phyloP scores from a whole-genome alignment of 2,329 filamentous ascomycete genomes.

The Aspergillus texensis region DNA sequence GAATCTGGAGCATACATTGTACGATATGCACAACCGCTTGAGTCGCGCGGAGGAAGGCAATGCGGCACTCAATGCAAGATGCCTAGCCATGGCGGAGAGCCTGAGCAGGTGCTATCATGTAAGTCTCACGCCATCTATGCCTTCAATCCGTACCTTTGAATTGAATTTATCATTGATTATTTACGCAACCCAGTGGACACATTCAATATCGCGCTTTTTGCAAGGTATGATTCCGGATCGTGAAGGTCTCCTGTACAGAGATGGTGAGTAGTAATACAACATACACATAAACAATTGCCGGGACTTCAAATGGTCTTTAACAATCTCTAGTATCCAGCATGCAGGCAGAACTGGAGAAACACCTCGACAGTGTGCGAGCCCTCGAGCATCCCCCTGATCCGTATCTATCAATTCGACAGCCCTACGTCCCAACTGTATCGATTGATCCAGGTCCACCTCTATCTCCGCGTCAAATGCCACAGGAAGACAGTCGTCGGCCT shows the following conservation, averaged over 20 bases:
- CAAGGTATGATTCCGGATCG: slow-evolving; percentile 72
- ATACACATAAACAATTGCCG: neutral
- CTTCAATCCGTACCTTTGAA: neutral
- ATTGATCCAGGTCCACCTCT: slow-evolving; percentile 73
- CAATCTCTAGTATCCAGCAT: slow-evolving; percentile 53
- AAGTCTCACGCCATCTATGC: slow-evolving; percentile 26
- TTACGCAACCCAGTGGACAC: slow-evolving; percentile 66
- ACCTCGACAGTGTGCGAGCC: slow-evolving; percentile 60
- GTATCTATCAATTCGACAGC: slow-evolving; percentile 64
- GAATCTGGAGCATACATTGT: slow-evolving; percentile 78
- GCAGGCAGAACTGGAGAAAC: slow-evolving; percentile 65
- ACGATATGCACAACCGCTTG: slow-evolving; percentile 75
- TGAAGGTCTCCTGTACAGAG: slow-evolving; percentile 77
- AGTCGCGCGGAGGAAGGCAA: slow-evolving; percentile 82
- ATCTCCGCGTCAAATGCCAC: slow-evolving; percentile 82
- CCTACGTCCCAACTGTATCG: slow-evolving; percentile 63
- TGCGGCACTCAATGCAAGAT: slow-evolving; percentile 76
- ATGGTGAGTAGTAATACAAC: slow-evolving; percentile 62
- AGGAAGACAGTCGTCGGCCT: slow-evolving; percentile 77
- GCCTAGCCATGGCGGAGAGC: slow-evolving; percentile 79
- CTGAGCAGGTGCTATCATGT: slow-evolving; percentile 72
- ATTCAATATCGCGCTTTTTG: slow-evolving; percentile 77
- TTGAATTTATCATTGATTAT: neutral
- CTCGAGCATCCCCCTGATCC: slow-evolving; percentile 67
- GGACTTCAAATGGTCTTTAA: slow-evolving; percentile 19